Evolutionary conservation across 2,329 filamentous ascomycete genomes (phyloP), one percentile per base, ranked within the genome.

Genomic region (Phialocephala sp.): DNA sequence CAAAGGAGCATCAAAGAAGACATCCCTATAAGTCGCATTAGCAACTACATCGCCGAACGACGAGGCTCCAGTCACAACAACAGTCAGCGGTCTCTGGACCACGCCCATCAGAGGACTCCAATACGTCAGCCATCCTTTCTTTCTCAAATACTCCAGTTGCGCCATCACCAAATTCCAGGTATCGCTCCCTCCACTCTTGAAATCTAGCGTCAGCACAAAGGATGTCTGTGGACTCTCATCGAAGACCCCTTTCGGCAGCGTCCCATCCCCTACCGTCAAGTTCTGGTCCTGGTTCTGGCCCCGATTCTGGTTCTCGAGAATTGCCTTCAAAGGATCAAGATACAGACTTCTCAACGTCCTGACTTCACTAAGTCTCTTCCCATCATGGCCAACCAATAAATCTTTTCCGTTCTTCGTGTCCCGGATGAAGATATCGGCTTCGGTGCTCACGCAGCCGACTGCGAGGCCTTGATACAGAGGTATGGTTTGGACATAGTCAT

Each of bases 351-450:
- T 71, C 64, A 91, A 83, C 0, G 88, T 90, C 24, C 83, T 82
- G 57, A 82, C 81, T 14, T 74, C 73, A 22, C 82, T 82, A 36
- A 90, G 74, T 0, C 83, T 80, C 2, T 82, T 80, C 5, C 75
- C 78, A 54, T 83, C 82, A 74, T 92, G 90, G 1, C 88, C 88
- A 47, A 92, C 84, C 52, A 84, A 84, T 2, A 91, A 80, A 12
- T 85, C 80, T 5, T 79, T 2, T 20, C 32, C 74, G 59, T 32
- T 32, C 27, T 32, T 32, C 27, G 27, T 32, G 6, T 32, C 27
- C 3, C 82, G 83, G 4, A 85, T 78, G 85, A 86, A 91, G 24
- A 91, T 84, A 72, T 92, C 89, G 4, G 87, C 88, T 77, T 91
- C 89, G 15, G 90, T 80, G n/a, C 87, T 84, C 3, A 85, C 83